Evolutionary conservation across 2,329 filamentous ascomycete species (phyloP).

Genomic region (Penicillium sp.): DNA sequence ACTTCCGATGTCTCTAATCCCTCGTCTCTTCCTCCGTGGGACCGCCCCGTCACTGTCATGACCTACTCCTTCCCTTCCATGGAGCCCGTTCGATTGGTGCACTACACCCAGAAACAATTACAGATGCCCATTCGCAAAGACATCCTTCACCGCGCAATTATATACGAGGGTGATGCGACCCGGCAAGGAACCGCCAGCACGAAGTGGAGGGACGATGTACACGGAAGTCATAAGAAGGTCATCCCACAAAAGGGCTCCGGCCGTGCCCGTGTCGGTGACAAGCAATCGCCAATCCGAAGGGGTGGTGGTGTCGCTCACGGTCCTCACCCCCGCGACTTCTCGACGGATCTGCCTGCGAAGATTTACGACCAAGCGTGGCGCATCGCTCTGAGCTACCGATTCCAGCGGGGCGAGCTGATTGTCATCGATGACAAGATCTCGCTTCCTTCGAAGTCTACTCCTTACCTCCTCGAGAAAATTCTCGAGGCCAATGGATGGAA

Average conservation of each 20-base stretch:
- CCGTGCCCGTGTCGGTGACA: slow-evolving; percentile 74
- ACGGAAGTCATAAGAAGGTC: slow-evolving; percentile 80
- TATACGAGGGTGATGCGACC: slow-evolving; percentile 88
- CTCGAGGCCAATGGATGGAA: slow-evolving; percentile 73
- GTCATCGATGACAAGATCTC: slow-evolving; percentile 78
- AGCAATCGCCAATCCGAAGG: slow-evolving; percentile 76
- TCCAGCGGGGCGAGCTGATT: slow-evolving; percentile 80
- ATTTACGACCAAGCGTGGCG: slow-evolving; percentile 95
- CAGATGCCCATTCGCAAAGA: slow-evolving; percentile 85
- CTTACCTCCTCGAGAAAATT: slow-evolving; percentile 67
- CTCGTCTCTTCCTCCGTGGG: slow-evolving; percentile 31
- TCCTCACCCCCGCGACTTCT: slow-evolving; percentile 90
- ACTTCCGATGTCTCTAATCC: slow-evolving; percentile 29
- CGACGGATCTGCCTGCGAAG: slow-evolving; percentile 78
- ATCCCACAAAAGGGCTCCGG: slow-evolving; percentile 86
- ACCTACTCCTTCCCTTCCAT: slow-evolving; percentile 88
- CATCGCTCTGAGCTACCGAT: slow-evolving; percentile 89
- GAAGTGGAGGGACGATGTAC: slow-evolving; percentile 81
- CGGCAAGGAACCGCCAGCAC: slow-evolving; percentile 82
- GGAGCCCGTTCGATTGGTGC: slow-evolving; percentile 76
- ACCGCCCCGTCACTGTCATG: slow-evolving; percentile 73
- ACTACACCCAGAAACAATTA: slow-evolving; percentile 81
- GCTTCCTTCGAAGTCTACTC: slow-evolving; percentile 55
- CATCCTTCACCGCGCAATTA: slow-evolving; percentile 85
- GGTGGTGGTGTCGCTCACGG: slow-evolving; percentile 89